Evolutionary conservation across 495 filamentous ascomycete genomes (phyloP).

Genomic region (Daldinia vernicosa): DNA sequence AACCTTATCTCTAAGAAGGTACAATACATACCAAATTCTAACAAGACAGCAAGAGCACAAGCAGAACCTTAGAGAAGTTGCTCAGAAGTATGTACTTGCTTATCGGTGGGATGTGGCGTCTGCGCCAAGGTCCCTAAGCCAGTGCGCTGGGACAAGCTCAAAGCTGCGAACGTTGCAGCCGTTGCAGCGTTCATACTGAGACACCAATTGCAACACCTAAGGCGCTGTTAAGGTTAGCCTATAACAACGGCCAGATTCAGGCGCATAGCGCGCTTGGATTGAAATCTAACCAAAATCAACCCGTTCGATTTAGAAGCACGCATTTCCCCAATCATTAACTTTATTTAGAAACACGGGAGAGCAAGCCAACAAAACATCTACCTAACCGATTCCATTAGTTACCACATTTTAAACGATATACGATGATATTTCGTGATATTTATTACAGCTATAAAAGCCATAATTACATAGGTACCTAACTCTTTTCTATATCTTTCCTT

Average conservation of each 20-base stretch:
- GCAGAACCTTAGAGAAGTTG: too few relatives aligned
- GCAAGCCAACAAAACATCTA: neutral
- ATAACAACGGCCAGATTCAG: neutral
- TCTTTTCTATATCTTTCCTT: too few relatives aligned
- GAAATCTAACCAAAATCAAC: neutral
- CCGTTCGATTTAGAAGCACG: neutral
- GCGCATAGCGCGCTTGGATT: neutral
- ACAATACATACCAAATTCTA: too few relatives aligned
- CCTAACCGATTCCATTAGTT: neutral
- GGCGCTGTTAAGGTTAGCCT: neutral
- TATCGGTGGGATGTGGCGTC: constrained; percentile 18
- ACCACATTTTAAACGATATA: neutral
- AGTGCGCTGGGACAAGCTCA: neutral
- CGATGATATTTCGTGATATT: neutral
- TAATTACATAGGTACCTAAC: too few relatives aligned
- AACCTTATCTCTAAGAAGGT: neutral
- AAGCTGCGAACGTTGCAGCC: too few relatives aligned
- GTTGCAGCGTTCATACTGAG: neutral
- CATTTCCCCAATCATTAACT: neutral
- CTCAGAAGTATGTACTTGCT: neutral
- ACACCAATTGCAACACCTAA: neutral
- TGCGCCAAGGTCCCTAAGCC: constrained; percentile 12
- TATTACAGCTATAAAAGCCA: too few relatives aligned
- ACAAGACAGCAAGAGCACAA: too few relatives aligned
- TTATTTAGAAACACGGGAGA: neutral